These are phyloP conservation scores for Pyrenochaeta sp. DNA, from an alignment of 2,329 filamentous ascomycete genomes.

Conservation along the genomic window DNA sequence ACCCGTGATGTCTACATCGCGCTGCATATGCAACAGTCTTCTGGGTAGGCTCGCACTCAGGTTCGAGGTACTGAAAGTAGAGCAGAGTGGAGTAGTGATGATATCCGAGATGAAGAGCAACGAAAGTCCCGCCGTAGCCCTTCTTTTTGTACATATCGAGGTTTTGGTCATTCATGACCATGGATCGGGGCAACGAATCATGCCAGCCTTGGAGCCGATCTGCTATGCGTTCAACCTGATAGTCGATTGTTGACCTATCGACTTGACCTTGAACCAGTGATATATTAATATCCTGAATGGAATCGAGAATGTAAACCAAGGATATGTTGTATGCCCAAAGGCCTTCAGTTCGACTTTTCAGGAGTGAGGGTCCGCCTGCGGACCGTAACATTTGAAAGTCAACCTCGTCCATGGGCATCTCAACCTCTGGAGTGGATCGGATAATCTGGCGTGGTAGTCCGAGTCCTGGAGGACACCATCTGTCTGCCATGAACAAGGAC, in stretches of 20 bases:
- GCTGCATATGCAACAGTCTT: slow-evolving; percentile 29
- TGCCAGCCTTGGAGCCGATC: slow-evolving; percentile 2
- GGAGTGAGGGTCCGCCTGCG: not conserved
- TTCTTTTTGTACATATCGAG: slow-evolving; percentile 47
- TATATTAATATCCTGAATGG: slow-evolving; percentile 53
- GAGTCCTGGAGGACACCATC: slow-evolving; percentile 51
- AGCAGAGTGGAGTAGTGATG: slow-evolving; percentile 59
- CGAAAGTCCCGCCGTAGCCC: slow-evolving; percentile 55
- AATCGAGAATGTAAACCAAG: slow-evolving; percentile 51
- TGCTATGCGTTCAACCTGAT: slow-evolving; percentile 2
- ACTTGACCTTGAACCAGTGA: slow-evolving; percentile 28
- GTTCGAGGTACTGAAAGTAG: slow-evolving; percentile 58
- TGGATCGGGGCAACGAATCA: slow-evolving; percentile 1
- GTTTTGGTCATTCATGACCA: slow-evolving; percentile 37
- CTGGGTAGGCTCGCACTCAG: slow-evolving; percentile 27
- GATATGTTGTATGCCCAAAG: slow-evolving; percentile 54
- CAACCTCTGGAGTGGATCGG: not conserved
- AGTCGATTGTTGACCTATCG: slow-evolving; percentile 9
- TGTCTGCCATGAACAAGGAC: slow-evolving; percentile 54
- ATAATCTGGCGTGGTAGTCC: slow-evolving; percentile 45
- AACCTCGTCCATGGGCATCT: slow-evolving; percentile 48
- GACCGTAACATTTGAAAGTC: slow-evolving; percentile 47
- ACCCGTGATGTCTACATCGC: slow-evolving; percentile 40
- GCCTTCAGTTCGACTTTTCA: slow-evolving; percentile 19
- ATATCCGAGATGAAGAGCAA: slow-evolving; percentile 58